Conservation (phyloP, 805 yeast species). For the Hagleromyces aurorensis region DNA sequence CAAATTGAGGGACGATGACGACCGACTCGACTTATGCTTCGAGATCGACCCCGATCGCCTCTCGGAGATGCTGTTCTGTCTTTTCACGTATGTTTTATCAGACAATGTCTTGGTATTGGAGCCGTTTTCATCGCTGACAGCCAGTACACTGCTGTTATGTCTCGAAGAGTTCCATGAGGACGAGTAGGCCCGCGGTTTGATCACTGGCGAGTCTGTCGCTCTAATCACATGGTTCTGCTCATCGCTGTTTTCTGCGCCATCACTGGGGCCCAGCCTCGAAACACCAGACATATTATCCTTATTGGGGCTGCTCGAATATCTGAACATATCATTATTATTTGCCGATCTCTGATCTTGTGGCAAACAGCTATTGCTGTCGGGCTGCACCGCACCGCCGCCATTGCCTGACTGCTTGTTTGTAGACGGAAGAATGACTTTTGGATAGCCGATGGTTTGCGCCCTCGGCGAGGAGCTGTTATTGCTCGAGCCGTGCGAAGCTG, state of each 20-base stretch:
- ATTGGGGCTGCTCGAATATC: slow-evolving; percentile 4
- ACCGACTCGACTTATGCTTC: slow-evolving; percentile 2
- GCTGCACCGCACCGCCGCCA: background rate
- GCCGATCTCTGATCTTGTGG: slow-evolving; percentile 5
- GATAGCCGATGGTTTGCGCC: slow-evolving; percentile 8
- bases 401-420: too few species aligned
- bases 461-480: too few species aligned
- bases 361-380: background rate
- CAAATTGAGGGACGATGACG: slow-evolving; percentile 6
- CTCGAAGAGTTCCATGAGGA: slow-evolving; percentile 1
- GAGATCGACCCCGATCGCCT: too few species aligned
- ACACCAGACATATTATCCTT: background rate
- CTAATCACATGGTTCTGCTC: slow-evolving; percentile 13
- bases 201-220: slow-evolving; percentile 25
- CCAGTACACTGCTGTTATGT: background rate
- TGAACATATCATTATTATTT: slow-evolving; percentile 10
- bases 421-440: slow-evolving; percentile 24
- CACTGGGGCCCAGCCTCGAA: too few species aligned
- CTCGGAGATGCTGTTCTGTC: background rate
- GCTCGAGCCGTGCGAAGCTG: slow-evolving; percentile 5
- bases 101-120: slow-evolving; percentile 2
- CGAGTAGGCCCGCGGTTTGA: slow-evolving; percentile 13
- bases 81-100: slow-evolving; percentile 1
- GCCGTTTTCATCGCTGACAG: background rate
- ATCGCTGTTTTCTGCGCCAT: slow-evolving; percentile 6